Evolutionary conservation across 1,284 basidiomycete genomes (phyloP).

Genomic region (Ganoderma sinense): DNA sequence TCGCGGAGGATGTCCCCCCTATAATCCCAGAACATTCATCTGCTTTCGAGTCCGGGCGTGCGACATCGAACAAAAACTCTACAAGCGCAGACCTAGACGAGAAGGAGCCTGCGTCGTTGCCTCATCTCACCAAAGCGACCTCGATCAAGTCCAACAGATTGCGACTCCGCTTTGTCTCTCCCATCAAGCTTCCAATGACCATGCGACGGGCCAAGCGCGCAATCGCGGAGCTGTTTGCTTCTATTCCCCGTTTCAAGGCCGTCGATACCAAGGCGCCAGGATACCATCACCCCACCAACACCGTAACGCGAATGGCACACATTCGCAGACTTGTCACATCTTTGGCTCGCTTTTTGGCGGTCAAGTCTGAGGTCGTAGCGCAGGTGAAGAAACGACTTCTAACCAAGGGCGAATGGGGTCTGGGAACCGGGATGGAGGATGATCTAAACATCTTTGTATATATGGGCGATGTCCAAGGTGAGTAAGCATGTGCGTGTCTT

Average conservation of each 20-base stretch:
- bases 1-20: not conserved
- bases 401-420: constrained; percentile 44
- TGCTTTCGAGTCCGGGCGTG: constrained; percentile 10
- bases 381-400: constrained; percentile 81
- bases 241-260: constrained; percentile 27
- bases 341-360: constrained; percentile 77
- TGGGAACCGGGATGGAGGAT: constrained; percentile 51
- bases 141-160: constrained; percentile 11
- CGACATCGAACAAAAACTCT: constrained; percentile 9
- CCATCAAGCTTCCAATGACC: constrained; percentile 28
- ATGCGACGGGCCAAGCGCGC: constrained; percentile 32
- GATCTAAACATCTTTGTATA: constrained; percentile 84
- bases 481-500: not conserved
- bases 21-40: not conserved
- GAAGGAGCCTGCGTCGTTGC: constrained; percentile 15
- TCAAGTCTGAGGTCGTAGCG: constrained; percentile 86
- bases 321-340: constrained; percentile 87
- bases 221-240: constrained; percentile 17
- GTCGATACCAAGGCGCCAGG: constrained; percentile 27
- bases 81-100: constrained; percentile 12
- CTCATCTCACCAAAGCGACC: constrained; percentile 17
- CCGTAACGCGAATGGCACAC: constrained; percentile 79
- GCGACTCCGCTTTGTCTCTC: constrained; percentile 35
- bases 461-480: constrained; percentile 93
- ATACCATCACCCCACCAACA: constrained; percentile 44